Percentiles rank a stretch among this genome's conserved stretches.
These are phyloP conservation scores for Colletotrichum nymphaeae DNA, from an alignment of 2,329 filamentous ascomycete genomes.

Conservation along the genomic window DNA sequence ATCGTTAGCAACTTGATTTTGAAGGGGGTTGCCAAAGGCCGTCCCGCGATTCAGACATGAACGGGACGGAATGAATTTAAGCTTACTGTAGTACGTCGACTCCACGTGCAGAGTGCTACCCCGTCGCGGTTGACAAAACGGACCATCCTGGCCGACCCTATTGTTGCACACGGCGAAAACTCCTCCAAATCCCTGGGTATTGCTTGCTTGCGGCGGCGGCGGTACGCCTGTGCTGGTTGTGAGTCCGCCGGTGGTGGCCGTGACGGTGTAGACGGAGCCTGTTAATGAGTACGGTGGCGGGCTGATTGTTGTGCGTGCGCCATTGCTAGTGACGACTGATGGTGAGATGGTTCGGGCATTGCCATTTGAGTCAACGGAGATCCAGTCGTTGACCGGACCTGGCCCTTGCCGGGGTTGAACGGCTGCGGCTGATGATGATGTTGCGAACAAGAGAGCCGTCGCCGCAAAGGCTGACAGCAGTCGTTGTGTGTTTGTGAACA, in stretches of 20 bases:
- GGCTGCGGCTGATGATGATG: conserved; percentile 19
- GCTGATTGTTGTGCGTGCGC: conserved; percentile 42
- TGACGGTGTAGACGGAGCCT: conserved; percentile 44
- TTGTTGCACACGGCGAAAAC: conserved; percentile 45
- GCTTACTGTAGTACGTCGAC: conserved; percentile 47
- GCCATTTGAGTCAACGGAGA: conserved; percentile 45
- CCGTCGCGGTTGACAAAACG: conserved; percentile 47
- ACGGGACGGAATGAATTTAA: background rate
- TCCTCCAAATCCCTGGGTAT: conserved; percentile 39
- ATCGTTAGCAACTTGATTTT: background rate
- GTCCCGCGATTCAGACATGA: background rate
- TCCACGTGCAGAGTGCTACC: conserved; percentile 44
- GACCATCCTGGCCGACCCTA: conserved; percentile 40
- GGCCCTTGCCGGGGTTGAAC: conserved; percentile 25
- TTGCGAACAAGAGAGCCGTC: conserved; percentile 14
- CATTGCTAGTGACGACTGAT: conserved; percentile 40
- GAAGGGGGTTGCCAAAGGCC: background rate
- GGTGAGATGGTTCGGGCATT: conserved; percentile 44
- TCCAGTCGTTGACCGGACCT: conserved; percentile 41
- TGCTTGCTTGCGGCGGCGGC: conserved; percentile 45
- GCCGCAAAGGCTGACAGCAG: conserved; percentile 18
- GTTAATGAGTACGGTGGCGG: conserved; percentile 44
- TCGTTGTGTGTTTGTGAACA: conserved; percentile 18
- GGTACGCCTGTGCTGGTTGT: conserved; percentile 46
- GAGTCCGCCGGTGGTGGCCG: conserved; percentile 36